Percentiles rank a stretch among this genome's conserved stretches.
These are phyloP conservation scores for Tolypocladium guangdongense DNA, from an alignment of 2,329 filamentous ascomycete genomes.

Conservation along the genomic window DNA sequence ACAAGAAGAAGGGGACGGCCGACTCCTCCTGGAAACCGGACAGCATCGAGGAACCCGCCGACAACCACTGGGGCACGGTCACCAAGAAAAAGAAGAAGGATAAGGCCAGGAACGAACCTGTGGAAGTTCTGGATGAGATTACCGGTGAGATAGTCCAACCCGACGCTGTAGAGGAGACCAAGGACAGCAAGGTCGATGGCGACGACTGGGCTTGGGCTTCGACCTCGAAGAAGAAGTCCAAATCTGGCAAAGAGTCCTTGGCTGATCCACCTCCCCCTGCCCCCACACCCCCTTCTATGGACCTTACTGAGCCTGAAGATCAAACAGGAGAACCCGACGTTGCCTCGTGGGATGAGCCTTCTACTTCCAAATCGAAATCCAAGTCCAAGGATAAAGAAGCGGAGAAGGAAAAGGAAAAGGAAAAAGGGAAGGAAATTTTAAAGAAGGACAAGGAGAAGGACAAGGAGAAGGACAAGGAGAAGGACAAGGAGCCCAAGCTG, in stretches of 20 bases:
- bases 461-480: slow-evolving; percentile 25
- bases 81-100: slow-evolving; percentile 41
- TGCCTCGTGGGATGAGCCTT: slow-evolving; percentile 24
- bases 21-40: slow-evolving; percentile 26
- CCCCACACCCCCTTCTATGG: slow-evolving; percentile 35
- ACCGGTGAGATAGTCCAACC: slow-evolving; percentile 35
- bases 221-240: slow-evolving; percentile 30
- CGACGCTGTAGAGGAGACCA: slow-evolving; percentile 32
- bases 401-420: slow-evolving; percentile 21
- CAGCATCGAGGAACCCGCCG: slow-evolving; percentile 30
- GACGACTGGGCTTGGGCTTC: slow-evolving; percentile 32
- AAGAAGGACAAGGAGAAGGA: slow-evolving; percentile 27
- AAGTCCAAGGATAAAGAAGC: slow-evolving; percentile 30
- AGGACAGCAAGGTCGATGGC: slow-evolving; percentile 31
- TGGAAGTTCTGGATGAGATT: slow-evolving; percentile 35
- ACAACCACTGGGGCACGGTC: slow-evolving; percentile 26
- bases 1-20: slow-evolving; percentile 23
- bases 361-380: slow-evolving; percentile 20
- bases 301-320: slow-evolving; percentile 29
- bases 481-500: slow-evolving; percentile 28
- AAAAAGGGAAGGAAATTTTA: no score
- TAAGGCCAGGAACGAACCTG: slow-evolving; percentile 36
- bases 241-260: slow-evolving; percentile 25
- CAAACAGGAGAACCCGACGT: slow-evolving; percentile 23
- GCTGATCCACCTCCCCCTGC: slow-evolving; percentile 34